phyloP scores from a whole-genome alignment of 2,329 filamentous ascomycete species.

The Apiospora pterosperma region DNA sequence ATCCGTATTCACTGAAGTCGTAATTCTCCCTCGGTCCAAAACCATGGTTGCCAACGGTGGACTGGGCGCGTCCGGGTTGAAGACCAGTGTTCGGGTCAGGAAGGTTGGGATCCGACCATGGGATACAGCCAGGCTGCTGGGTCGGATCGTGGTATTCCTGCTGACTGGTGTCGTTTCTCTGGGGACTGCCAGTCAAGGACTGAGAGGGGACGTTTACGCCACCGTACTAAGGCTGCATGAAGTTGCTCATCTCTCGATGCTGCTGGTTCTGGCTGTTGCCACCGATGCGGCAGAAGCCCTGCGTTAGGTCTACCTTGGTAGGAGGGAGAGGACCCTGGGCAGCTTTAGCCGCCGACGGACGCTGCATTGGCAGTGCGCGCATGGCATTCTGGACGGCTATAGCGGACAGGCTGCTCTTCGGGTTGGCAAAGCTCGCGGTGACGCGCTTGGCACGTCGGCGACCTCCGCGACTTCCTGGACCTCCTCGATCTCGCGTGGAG shows the following conservation, averaged over 20 bases:
- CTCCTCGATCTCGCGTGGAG: neutral
- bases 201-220: neutral
- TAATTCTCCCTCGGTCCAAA: neutral
- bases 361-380: neutral
- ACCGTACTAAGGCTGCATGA: neutral
- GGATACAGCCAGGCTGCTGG: neutral
- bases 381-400: neutral
- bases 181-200: no score
- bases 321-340: neutral
- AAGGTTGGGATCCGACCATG: neutral
- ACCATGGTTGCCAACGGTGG: neutral
- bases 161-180: neutral
- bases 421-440: no score
- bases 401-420: neutral
- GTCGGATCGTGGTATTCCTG: neutral
- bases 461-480: no score
- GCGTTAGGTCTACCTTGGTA: neutral
- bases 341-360: fast-evolving
- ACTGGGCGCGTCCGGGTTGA: neutral
- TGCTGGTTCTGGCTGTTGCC: no score
- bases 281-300: neutral
- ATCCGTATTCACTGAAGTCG: neutral
- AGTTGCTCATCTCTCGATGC: neutral
- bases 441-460: neutral
- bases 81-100: neutral